Conservation (phyloP, 2,329 filamentous ascomycete species). For the Chaetothyriales sp. region DNA sequence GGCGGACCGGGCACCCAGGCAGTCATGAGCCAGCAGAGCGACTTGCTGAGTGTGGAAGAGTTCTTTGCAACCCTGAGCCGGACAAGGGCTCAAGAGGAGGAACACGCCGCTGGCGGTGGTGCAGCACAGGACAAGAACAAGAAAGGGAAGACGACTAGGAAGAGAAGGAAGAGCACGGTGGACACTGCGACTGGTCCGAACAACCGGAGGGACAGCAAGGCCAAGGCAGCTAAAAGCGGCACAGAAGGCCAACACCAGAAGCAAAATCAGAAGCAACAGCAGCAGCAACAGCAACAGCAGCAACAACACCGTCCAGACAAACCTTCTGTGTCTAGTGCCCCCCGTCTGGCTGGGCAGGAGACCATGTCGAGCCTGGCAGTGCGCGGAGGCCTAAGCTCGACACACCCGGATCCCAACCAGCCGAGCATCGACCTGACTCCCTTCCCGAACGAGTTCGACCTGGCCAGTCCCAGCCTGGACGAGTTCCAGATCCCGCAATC, state of each 20-base stretch:
- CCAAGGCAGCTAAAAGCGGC: constrained; percentile 2
- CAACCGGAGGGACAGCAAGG: background rate
- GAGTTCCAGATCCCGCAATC: constrained; percentile 3
- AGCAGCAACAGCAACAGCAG: constrained; percentile 12
- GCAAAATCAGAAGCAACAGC: constrained; percentile 6
- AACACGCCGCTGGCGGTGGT: constrained; percentile 16
- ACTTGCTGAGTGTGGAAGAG: constrained; percentile 86
- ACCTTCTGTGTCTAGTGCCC: background rate
- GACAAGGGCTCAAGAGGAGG: constrained; percentile 31
- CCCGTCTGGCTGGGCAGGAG: background rate
- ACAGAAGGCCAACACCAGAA: background rate
- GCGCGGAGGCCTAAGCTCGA: background rate
- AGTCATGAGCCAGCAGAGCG: constrained; percentile 72
- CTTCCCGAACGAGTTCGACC: constrained; percentile 13
- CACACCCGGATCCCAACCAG: background rate
- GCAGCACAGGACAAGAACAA: constrained; percentile 22
- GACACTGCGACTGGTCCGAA: constrained; percentile 20
- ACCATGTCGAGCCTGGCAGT: background rate
- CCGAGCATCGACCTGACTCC: background rate
- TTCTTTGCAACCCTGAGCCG: constrained; percentile 74
- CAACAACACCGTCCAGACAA: constrained; percentile 12
- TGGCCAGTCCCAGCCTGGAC: constrained; percentile 11
- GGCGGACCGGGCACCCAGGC: constrained; percentile 52
- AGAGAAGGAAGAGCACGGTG: constrained; percentile 22
- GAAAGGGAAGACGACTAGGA: constrained; percentile 29